Percentiles rank a stretch among this genome's conserved stretches.
These are phyloP conservation scores for Phascolomyces articulosus DNA, from an alignment of 371 early-diverging fungal species.

Conservation along the genomic window DNA sequence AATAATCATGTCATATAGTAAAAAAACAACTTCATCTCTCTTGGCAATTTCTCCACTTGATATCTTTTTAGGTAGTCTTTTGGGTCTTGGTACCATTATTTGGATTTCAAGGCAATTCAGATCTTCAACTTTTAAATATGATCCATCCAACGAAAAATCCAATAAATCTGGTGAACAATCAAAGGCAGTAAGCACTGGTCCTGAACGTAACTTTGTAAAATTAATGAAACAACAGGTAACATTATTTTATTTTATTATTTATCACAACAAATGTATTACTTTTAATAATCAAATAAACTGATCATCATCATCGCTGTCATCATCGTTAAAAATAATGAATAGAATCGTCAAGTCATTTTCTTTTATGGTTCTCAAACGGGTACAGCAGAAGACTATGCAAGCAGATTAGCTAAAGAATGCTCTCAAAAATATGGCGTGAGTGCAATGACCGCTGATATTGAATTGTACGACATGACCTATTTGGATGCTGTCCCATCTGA, in stretches of 20 bases:
- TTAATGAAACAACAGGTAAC: slow-evolving; percentile 63
- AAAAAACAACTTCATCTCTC: neutral
- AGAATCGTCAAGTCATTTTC: slow-evolving; percentile 73
- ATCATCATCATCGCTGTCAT: too few relatives aligned
- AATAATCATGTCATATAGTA: neutral
- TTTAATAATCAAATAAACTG: too few relatives aligned
- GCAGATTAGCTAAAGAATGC: slow-evolving; percentile 85
- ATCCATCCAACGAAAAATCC: too few relatives aligned
- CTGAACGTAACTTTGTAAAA: slow-evolving; percentile 65
- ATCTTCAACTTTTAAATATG: neutral
- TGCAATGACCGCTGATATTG: slow-evolving; percentile 82
- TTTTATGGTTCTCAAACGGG: slow-evolving; percentile 98
- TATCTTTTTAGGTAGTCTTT: slow-evolving; percentile 14
- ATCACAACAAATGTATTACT: too few relatives aligned
- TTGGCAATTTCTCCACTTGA: slow-evolving; percentile 13
- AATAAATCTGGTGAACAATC: neutral
- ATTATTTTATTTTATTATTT: too few relatives aligned
- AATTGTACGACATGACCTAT: slow-evolving; percentile 84
- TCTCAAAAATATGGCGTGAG: slow-evolving; percentile 73
- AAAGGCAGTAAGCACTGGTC: slow-evolving; percentile 13
- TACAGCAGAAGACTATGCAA: slow-evolving; percentile 95
- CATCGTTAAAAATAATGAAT: too few relatives aligned
- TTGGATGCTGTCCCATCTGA: slow-evolving; percentile 68
- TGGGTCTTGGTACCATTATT: slow-evolving; percentile 15
- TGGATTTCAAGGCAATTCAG: neutral